phyloP scores from a whole-genome alignment of 164 flowering plant genomes.

The Akebia trifoliata region DNA sequence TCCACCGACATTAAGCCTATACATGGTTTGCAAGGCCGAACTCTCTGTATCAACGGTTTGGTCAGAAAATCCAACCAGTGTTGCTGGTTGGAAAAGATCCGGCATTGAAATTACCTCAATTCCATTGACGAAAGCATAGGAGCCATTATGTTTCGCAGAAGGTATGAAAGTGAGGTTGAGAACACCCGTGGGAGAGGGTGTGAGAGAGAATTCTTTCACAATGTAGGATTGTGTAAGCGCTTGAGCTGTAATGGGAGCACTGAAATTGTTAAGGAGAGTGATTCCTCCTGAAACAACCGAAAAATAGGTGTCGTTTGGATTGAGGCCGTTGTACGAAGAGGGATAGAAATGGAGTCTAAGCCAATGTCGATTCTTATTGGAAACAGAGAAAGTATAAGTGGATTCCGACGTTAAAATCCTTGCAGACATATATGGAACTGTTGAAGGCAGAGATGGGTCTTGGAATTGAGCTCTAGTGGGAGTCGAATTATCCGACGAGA shows the following conservation, averaged over 20 bases:
- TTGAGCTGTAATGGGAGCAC: slow-evolving; percentile 62
- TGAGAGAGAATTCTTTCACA: slow-evolving; percentile 45
- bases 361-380: slow-evolving; percentile 24
- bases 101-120: slow-evolving; percentile 62
- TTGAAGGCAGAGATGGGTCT: slow-evolving; percentile 65
- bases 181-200: slow-evolving; percentile 13
- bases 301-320: slow-evolving; percentile 43
- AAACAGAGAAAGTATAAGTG: slow-evolving; percentile 34
- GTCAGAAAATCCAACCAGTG: slow-evolving; percentile 41
- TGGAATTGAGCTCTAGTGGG: slow-evolving; percentile 32
- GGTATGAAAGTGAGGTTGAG: slow-evolving; percentile 55
- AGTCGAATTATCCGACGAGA: slow-evolving; percentile 19
- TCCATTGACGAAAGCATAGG: slow-evolving; percentile 76
- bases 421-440: slow-evolving; percentile 62
- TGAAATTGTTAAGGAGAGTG: slow-evolving; percentile 61
- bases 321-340: slow-evolving; percentile 33
- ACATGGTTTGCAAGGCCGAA: slow-evolving; percentile 50
- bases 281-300: slow-evolving; percentile 36
- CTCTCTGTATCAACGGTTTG: slow-evolving; percentile 24
- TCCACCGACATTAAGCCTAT: slow-evolving; percentile 74
- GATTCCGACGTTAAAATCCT: slow-evolving; percentile 44
- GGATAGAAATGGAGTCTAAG: slow-evolving; percentile 81
- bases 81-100: slow-evolving; percentile 34
- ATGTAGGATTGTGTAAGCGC: slow-evolving; percentile 72
- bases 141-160: slow-evolving; percentile 19